Base-by-base conservation (phyloP, 495 filamentous ascomycete genomes). In the Friedmanniomyces endolithicus region DNA sequence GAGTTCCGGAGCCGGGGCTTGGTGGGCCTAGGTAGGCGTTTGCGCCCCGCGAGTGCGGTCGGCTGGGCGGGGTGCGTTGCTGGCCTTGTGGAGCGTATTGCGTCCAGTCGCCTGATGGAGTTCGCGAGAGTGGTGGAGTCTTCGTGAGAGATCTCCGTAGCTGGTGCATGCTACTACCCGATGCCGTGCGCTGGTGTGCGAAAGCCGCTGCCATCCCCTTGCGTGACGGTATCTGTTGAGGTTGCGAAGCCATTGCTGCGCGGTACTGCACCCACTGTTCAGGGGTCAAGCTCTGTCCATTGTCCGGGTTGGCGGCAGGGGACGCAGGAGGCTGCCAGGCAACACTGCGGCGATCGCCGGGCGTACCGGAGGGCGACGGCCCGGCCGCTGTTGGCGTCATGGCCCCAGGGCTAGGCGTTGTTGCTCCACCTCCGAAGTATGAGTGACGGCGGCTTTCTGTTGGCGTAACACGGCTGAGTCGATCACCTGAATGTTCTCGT, bases 211-310 rank as follows among this genome's bases (percentile, higher is more conserved):
- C 40, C 16, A 50, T 19, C 33, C 63, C 31, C 25, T 59, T 29
- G 33, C 63, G 48, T 43, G 59, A 17, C 7, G 58, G 56, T 24
- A 35, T 23, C 17, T 55, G 58, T 12, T 57, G 62, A 6, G 71
- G 73, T 52, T 75, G 78, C 16, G 76, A 71, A 1, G 84, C 70
- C 22, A 76, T 74, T 7, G 83, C 77, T 4, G 62, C 62, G 27
- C 88, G 80, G 59, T 92, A 86, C 56, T 88, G 81, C n/a, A 96
- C 87, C 69, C 81, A 95, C 63, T 95, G 81, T 64, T 95, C 88
- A 17, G 90, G 67, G 0, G 77, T 72, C 24, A 81, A 60, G 64
- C 72, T 67, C 66, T 25, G 67, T 60, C 65, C 64, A 47, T 60
- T 63, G 23, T 50, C n/a, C 9, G 12, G 12, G 12, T 41, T 41